Base-by-base conservation (phyloP, 108 stramenopile species). In the Cyclotella baltica region DNA sequence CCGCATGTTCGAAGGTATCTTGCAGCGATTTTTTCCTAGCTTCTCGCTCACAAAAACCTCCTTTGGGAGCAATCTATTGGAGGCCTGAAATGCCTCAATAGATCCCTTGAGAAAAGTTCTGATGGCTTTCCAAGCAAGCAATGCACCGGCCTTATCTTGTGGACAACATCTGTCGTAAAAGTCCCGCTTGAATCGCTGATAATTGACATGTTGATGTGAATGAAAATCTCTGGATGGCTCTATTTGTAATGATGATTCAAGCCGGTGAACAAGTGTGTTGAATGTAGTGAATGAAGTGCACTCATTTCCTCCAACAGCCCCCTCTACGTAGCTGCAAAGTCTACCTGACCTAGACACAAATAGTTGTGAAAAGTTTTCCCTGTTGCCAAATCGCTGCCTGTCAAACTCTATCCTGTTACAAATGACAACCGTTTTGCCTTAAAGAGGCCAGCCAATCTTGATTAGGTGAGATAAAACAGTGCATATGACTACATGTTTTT, bases 121-220 rank as follows among this genome's bases (percentile, higher is more conserved):
- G n/a, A n/a, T n/a, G n/a, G n/a, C n/a, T n/a, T 43, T 87, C 89
- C 89, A 90, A 51, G 66, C 77, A 37, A 84, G 33, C 20, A 90
- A 58, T 29, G 87, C 69, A 61, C 83, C 78, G 16, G 85, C 19
- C 15, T 53, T 69, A 31, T 67, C 56, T 38, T 66, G 50, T 58
- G 65, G 43, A 28, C 52, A 55, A 40, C 11, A 13, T 35, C 13
- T 3, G 0, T 15, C 28, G 43, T 74, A 78, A 43, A 86, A 48
- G 18, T 87, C 77, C 2, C 20, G 27, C 25, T 83, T 85, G 84
- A 85, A 43, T 8, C 40, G 40, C 10, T 43, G 13, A 13, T 43
- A 43, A 43, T 43, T 13, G 40, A 43, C 40, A 43, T 43, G 40
- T 13, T 43, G 40, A 13, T 13, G 8, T 13, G 13, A 43, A 43